A percentile compares a stretch with the other conserved stretches of the same genome.
phyloP scores from a whole-genome alignment of 805 yeast species.

The Metschnikowia cubensis region DNA sequence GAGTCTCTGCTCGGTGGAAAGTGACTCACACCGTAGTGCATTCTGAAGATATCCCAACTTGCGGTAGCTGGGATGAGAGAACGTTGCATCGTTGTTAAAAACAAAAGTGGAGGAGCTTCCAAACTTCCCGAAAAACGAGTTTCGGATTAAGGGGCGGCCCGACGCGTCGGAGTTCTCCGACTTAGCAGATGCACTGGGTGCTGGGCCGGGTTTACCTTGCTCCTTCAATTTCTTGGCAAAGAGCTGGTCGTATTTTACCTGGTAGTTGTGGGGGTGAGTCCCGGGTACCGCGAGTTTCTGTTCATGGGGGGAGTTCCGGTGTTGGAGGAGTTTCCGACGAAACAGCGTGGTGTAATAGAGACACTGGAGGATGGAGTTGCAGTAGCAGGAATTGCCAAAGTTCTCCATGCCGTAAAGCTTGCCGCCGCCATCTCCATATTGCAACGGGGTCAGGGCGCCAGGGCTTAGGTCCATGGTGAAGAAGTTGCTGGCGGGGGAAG shows the following conservation, averaged over 20 bases:
- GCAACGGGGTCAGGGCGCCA: not conserved
- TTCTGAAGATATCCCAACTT: constrained; percentile 18
- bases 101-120: constrained; percentile 16
- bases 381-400: constrained; percentile 90
- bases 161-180: constrained; percentile 3
- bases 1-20: constrained; percentile 32
- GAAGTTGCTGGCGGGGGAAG: not conserved
- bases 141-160: constrained; percentile 28
- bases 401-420: constrained; percentile 80
- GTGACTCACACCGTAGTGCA: constrained; percentile 31
- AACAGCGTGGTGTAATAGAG: constrained; percentile 71
- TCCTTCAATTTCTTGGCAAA: constrained; percentile 34
- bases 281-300: constrained; percentile 29
- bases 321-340: constrained; percentile 45
- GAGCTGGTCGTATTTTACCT: constrained; percentile 38
- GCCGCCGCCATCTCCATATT: constrained; percentile 59
- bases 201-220: constrained; percentile 15
- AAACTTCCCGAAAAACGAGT: constrained; percentile 41
- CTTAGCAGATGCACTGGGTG: constrained; percentile 1
- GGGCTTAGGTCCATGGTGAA: not conserved
- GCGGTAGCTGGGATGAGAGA: constrained; percentile 3
- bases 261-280: constrained; percentile 31
- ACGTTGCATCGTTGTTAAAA: constrained; percentile 5
- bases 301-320: constrained; percentile 31
- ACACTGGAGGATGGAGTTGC: constrained; percentile 89